phyloP scores from a whole-genome alignment of 2,329 filamentous ascomycete species.

The Cercospora berteroae region DNA sequence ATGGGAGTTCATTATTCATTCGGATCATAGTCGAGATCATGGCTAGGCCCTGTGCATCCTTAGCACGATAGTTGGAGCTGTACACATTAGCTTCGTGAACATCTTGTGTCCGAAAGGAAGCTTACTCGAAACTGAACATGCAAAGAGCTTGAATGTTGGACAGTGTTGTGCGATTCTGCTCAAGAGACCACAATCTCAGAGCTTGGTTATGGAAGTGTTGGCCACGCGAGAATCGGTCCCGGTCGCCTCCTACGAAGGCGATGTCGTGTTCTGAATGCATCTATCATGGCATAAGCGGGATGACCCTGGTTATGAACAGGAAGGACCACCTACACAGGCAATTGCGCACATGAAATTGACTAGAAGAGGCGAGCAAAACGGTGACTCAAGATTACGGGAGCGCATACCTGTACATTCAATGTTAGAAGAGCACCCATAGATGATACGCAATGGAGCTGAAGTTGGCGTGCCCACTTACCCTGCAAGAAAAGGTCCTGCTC shows the following conservation, averaged over 20 bases:
- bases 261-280: slow-evolving; percentile 16
- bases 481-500: slow-evolving; percentile 19
- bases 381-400: background rate
- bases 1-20: slow-evolving; percentile 6
- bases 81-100: background rate
- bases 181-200: slow-evolving; percentile 12
- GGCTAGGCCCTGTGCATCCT: slow-evolving; percentile 12
- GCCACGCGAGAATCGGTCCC: slow-evolving; percentile 17
- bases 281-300: background rate
- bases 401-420: slow-evolving; percentile 8
- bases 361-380: slow-evolving; percentile 16
- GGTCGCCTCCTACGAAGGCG: slow-evolving; percentile 1
- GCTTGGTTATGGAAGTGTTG: slow-evolving; percentile 20
- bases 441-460: too few species aligned
- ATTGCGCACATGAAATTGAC: slow-evolving; percentile 20
- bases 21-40: slow-evolving; percentile 10
- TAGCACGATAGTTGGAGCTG: slow-evolving; percentile 19
- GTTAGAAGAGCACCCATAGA: too few species aligned
- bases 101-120: background rate
- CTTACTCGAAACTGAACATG: slow-evolving; percentile 17
- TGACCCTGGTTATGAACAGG: background rate
- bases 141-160: slow-evolving; percentile 19
- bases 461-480: too few species aligned
- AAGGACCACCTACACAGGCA: slow-evolving; percentile 8
- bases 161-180: slow-evolving; percentile 8